Evolutionary conservation across 306 rosid species (phyloP).

Genomic region (Cajanus cajan): DNA sequence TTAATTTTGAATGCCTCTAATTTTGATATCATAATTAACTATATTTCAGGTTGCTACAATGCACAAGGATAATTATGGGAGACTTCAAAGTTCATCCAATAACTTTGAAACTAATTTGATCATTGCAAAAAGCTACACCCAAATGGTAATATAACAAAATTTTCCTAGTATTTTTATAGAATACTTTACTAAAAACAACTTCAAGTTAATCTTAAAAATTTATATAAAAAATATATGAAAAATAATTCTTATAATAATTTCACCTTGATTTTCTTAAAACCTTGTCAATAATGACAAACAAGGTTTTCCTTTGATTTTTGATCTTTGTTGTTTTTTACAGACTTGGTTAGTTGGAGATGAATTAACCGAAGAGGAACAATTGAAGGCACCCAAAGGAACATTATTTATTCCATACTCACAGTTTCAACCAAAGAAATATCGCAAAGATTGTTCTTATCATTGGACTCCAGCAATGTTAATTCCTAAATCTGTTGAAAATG

Average conservation of each 20-base stretch:
- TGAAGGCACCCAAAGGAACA: conserved; percentile 65
- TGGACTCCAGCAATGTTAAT: conserved; percentile 59
- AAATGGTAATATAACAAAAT: conserved; percentile 36
- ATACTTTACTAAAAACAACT: background rate
- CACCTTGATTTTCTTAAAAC: too few relatives aligned
- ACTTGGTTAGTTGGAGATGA: conserved; percentile 74
- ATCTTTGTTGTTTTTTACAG: conserved; percentile 19
- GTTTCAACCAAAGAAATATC: conserved; percentile 56
- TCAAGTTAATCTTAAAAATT: background rate
- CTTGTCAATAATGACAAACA: too few relatives aligned
- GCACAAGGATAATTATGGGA: conserved; percentile 26
- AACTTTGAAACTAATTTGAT: conserved; percentile 31
- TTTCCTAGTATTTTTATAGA: background rate
- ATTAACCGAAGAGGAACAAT: conserved; percentile 49
- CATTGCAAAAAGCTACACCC: conserved; percentile 36
- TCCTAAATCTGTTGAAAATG: conserved; percentile 51
- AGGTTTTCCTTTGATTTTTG: too few relatives aligned
- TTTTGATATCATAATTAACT: background rate
- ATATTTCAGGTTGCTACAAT: conserved; percentile 46
- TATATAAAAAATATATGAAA: background rate
- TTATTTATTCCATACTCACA: conserved; percentile 58
- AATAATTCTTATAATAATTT: too few relatives aligned
- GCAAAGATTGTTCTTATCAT: conserved; percentile 64
- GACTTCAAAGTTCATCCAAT: conserved; percentile 45
- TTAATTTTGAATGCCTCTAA: background rate